Evolutionary conservation across 1,284 basidiomycete genomes (phyloP), one percentile per base, ranked within the genome.

Genomic region (Ustilago bromivora): DNA sequence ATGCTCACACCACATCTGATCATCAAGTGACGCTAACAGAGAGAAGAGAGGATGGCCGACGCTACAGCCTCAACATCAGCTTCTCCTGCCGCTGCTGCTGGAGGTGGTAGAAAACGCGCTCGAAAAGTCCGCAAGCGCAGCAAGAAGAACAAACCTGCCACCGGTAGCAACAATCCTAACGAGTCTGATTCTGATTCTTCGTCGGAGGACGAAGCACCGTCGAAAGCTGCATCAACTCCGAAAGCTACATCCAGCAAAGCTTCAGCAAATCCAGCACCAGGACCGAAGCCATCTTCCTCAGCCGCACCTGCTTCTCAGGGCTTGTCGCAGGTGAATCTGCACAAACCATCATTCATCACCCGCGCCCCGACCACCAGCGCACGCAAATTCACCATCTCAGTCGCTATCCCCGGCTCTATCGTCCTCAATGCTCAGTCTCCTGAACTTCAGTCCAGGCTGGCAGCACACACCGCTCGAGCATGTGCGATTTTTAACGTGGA

Each of bases 401-500:
- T 86, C 19, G 85, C 85, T 4, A 71, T 86, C 10, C 85, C 85
- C 4, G 83, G 84, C 0, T 78, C 71, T 19, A 85, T 86, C 53
- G 76, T 86, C 0, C 71, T 79, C 57, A 86, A 86, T 65, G 85
- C 85, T 3, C 85, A 86, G 43, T 82, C 82, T 12, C 78, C 79
- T 5, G 85, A 86, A 43, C 69, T 86, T n/a, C 79, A 83, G 23
- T 75, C 75, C 17, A 64, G 82, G 6, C 61, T 86, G 11, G 85
- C 82, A 7, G 83, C 80, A 4, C 83, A 85, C 71, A 82, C 86
- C 36, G 85, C 84, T 0, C 65, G 85, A 10, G 78, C 81, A 10
- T 85, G 83, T 61, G 85, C 85, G 10, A 86, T 86, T 62, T 86
- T 86, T 76, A 82, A 79, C 54, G 81, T 86, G 15, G 81, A 84